A percentile compares a stretch with the other conserved stretches of the same genome.
Conservation (phyloP, 2,329 filamentous ascomycete species). For the Mycocentrospora acerina region DNA sequence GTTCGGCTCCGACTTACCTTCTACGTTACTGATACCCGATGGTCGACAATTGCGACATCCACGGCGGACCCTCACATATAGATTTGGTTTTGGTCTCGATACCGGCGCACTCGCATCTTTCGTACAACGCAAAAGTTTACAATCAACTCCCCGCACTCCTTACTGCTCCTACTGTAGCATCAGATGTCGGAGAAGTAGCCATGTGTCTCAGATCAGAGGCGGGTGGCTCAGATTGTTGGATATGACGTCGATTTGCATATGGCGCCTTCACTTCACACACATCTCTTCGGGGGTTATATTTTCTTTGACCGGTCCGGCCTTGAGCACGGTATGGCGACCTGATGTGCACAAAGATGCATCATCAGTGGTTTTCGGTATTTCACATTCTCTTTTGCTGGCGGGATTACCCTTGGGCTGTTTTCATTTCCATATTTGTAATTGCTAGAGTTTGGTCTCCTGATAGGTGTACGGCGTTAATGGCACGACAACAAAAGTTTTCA, state of each 20-base stretch:
- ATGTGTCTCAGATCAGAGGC: no score
- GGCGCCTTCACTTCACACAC: conserved; percentile 25
- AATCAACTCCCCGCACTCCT: conserved; percentile 15
- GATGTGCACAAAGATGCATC: conserved; percentile 40
- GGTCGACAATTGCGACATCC: conserved; percentile 23
- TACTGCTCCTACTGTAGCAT: conserved; percentile 27
- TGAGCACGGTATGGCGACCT: conserved; percentile 28
- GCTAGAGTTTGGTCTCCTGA: conserved; percentile 18
- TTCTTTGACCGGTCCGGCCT: conserved; percentile 22
- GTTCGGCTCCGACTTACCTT: conserved; percentile 12
- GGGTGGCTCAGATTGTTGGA: conserved; percentile 20
- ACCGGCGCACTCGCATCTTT: conserved; percentile 12
- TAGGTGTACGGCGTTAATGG: conserved; percentile 23
- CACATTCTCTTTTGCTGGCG: conserved; percentile 16
- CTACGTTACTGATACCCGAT: conserved; percentile 27
- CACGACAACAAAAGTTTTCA: conserved; percentile 26
- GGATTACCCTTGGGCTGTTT: conserved; percentile 23
- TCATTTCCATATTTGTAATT: conserved; percentile 11
- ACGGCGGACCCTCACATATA: conserved; percentile 2
- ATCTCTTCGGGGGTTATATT: conserved; percentile 28
- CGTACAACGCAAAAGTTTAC: conserved; percentile 21
- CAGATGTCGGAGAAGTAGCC: conserved; percentile 15
- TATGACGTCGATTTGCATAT: conserved; percentile 18
- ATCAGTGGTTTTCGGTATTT: conserved; percentile 16
- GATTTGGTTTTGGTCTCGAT: conserved; percentile 9